Conservation (phyloP, 345 rosid species). For the Cardamine resedifolia region DNA sequence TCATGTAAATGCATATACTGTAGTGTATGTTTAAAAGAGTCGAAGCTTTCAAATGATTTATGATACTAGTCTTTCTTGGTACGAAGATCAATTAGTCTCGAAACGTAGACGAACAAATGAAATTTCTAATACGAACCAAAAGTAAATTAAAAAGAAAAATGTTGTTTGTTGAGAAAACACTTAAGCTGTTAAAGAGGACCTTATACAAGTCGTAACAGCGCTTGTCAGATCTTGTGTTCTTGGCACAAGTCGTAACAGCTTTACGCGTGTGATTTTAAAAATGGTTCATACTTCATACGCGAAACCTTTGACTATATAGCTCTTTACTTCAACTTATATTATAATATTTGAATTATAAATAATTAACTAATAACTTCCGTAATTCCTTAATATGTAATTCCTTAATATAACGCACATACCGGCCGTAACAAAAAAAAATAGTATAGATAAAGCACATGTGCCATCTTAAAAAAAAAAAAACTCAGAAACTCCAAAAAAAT, state of each 20-base stretch:
- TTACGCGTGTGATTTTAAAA: conserved; percentile 32
- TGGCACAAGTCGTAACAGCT: conserved; percentile 25
- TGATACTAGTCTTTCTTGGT: not conserved
- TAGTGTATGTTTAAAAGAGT: not conserved
- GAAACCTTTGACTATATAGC: conserved; percentile 29
- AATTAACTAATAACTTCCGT: not conserved
- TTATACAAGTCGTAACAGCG: not conserved
- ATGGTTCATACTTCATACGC: conserved; percentile 24
- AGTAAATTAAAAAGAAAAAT: not conserved
- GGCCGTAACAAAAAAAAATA: too few species aligned
- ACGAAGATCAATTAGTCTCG: not conserved
- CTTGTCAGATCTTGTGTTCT: conserved; percentile 31
- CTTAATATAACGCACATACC: too few species aligned
- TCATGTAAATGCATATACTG: not conserved
- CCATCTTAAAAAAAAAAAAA: not conserved
- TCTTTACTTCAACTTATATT: not conserved
- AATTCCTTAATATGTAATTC: too few species aligned
- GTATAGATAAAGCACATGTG: conserved; percentile 31
- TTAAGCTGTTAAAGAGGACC: conserved; percentile 21
- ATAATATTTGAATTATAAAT: not conserved
- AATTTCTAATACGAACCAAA: not conserved
- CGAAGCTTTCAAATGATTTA: not conserved
- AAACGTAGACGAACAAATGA: not conserved
- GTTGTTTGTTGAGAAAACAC: not conserved
- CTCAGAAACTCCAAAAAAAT: not conserved